phyloP scores from a whole-genome alignment of 108 stramenopile genomes.

The Discostella stelligeroides region DNA sequence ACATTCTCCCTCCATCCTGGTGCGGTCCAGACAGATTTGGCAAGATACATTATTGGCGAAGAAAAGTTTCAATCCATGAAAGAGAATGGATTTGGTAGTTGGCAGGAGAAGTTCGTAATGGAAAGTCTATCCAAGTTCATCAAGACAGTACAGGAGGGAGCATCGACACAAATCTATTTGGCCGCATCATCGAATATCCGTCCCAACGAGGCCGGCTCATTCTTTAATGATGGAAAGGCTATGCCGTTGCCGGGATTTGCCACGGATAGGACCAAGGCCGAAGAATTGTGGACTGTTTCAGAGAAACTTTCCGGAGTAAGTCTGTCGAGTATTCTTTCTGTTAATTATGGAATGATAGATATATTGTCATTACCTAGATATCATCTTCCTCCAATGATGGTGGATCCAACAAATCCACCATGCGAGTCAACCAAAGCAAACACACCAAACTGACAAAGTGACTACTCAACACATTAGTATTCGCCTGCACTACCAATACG shows the following conservation, averaged over 20 bases:
- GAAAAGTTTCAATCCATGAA: slow-evolving; percentile 48
- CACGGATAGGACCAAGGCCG: slow-evolving; percentile 29
- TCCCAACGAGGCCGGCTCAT: slow-evolving; percentile 32
- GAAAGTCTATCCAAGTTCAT: slow-evolving; percentile 42
- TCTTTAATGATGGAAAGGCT: slow-evolving; percentile 37
- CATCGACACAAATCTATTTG: slow-evolving; percentile 57
- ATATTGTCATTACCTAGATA: background rate
- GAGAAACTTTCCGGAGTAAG: slow-evolving; percentile 51
- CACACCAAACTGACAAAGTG: slow-evolving; percentile 86
- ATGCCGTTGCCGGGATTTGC: slow-evolving; percentile 43
- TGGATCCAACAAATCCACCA: slow-evolving; percentile 67
- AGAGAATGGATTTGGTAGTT: slow-evolving; percentile 35
- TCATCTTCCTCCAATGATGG: slow-evolving; percentile 63
- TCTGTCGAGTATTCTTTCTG: no score
- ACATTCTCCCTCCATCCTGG: slow-evolving; percentile 61
- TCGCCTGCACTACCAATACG: slow-evolving; percentile 91
- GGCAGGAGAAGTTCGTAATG: slow-evolving; percentile 38
- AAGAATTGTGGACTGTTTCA: slow-evolving; percentile 47
- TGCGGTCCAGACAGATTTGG: slow-evolving; percentile 61
- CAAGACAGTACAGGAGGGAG: slow-evolving; percentile 57
- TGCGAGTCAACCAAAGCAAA: slow-evolving; percentile 66
- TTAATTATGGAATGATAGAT: no score
- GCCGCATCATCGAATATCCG: slow-evolving; percentile 29
- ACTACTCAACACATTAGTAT: slow-evolving; percentile 90
- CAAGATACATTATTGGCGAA: slow-evolving; percentile 49